Conservation (phyloP, 768 basidiomycete species). For the Hygrophorus russula region DNA sequence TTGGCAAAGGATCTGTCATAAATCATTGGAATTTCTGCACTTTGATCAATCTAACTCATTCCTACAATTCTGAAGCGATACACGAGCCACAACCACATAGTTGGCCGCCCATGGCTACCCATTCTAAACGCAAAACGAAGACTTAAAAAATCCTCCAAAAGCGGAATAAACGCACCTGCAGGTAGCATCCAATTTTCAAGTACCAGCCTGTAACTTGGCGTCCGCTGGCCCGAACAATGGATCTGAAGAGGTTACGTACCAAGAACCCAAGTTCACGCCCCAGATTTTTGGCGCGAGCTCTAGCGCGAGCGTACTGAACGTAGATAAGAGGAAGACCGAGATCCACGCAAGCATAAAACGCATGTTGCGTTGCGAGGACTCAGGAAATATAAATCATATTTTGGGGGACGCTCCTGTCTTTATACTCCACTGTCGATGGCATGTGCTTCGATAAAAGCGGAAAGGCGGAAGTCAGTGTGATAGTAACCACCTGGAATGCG, state of each 20-base stretch:
- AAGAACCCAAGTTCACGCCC: slow-evolving; percentile 64
- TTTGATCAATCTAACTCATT: neutral
- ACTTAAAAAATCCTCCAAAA: neutral
- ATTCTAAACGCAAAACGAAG: slow-evolving; percentile 34
- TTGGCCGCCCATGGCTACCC: slow-evolving; percentile 66
- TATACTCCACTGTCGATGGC: too few relatives aligned
- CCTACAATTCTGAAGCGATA: slow-evolving; percentile 59
- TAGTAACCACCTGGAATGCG: too few relatives aligned
- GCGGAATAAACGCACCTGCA: slow-evolving; percentile 26
- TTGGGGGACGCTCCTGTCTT: too few relatives aligned
- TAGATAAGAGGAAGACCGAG: too few relatives aligned
- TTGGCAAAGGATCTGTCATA: slow-evolving; percentile 41
- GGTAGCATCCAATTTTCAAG: slow-evolving; percentile 82
- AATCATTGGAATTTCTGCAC: neutral
- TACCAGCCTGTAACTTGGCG: slow-evolving; percentile 42
- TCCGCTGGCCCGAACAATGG: neutral
- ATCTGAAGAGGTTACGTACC: slow-evolving; percentile 22
- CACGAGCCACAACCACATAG: slow-evolving; percentile 53
- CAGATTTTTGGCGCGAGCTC: slow-evolving; percentile 16
- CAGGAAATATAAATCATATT: too few relatives aligned
- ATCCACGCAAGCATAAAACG: too few relatives aligned
- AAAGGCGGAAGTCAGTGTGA: too few relatives aligned
- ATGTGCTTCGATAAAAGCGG: too few relatives aligned
- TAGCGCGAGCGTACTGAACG: too few relatives aligned
- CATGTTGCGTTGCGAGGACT: too few relatives aligned